Evolutionary conservation across 1,284 basidiomycete genomes (phyloP).

Genomic region (Lentinula novae-zelandiae): DNA sequence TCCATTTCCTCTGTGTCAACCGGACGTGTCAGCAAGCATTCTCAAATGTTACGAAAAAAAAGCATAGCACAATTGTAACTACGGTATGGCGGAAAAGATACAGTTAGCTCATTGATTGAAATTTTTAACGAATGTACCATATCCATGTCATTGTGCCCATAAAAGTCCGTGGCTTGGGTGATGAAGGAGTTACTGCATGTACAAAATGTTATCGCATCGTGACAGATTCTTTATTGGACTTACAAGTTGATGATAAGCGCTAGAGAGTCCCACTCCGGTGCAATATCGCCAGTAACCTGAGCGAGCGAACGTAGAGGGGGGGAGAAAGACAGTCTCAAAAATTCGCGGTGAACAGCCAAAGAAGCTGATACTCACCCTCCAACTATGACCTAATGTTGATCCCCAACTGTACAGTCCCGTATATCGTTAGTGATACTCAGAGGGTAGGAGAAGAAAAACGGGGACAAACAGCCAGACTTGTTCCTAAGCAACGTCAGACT

Average conservation of each 20-base stretch:
- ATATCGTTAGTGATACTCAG: too few species aligned
- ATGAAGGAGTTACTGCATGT: slow-evolving; percentile 40
- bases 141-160: slow-evolving; percentile 31
- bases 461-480: slow-evolving; percentile 15
- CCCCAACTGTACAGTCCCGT: slow-evolving; percentile 29
- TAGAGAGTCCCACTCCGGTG: slow-evolving; percentile 32
- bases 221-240: not conserved
- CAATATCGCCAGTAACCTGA: slow-evolving; percentile 28
- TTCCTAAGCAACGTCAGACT: slow-evolving; percentile 1
- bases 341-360: slow-evolving; percentile 4
- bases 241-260: slow-evolving; percentile 41
- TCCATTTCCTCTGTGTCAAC: slow-evolving; percentile 46
- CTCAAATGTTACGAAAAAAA: not conserved
- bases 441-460: too few species aligned
- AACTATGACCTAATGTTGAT: slow-evolving; percentile 38
- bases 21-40: not conserved
- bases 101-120: not conserved
- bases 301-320: slow-evolving; percentile 18
- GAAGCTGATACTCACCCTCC: slow-evolving; percentile 33
- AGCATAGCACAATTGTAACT: slow-evolving; percentile 49
- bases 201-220: too few species aligned
- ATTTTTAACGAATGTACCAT: slow-evolving; percentile 9
- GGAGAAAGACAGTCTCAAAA: not conserved
- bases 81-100: not conserved
- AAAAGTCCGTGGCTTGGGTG: slow-evolving; percentile 55